phyloP scores from a whole-genome alignment of 208 protist species.

The Lotmaria passim region DNA sequence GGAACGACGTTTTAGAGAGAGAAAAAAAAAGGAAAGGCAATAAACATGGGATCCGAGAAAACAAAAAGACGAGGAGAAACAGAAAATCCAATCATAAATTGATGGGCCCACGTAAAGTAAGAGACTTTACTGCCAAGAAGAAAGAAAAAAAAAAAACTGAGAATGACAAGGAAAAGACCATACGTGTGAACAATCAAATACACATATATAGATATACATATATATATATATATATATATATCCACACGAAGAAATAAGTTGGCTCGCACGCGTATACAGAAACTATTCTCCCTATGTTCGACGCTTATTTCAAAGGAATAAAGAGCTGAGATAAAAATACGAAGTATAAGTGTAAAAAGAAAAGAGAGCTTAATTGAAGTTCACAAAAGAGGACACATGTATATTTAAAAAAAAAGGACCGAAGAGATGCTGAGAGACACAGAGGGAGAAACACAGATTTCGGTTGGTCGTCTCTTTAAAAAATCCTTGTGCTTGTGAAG shows the following conservation, averaged over 20 bases:
- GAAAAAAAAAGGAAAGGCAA: neutral
- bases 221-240: neutral
- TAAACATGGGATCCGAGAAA: neutral
- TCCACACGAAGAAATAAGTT: no score
- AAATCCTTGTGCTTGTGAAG: no score
- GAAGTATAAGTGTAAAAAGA: no score
- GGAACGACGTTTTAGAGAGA: no score
- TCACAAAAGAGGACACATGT: no score
- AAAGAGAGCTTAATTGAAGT: no score
- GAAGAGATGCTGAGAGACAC: neutral
- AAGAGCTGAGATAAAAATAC: neutral
- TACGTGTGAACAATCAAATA: conserved; percentile 1
- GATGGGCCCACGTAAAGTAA: neutral
- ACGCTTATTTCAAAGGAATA: neutral
- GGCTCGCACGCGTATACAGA: no score
- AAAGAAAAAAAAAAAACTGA: neutral
- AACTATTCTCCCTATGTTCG: no score
- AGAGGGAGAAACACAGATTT: neutral
- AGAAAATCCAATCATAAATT: neutral
- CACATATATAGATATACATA: neutral
- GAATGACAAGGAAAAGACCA: neutral
- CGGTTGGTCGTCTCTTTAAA: no score
- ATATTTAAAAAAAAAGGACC: neutral
- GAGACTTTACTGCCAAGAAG: neutral
- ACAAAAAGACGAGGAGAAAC: neutral